Evolutionary conservation across 768 basidiomycete species (phyloP), one percentile per base, ranked within the genome.

Genomic region (Agrocybe praecox): DNA sequence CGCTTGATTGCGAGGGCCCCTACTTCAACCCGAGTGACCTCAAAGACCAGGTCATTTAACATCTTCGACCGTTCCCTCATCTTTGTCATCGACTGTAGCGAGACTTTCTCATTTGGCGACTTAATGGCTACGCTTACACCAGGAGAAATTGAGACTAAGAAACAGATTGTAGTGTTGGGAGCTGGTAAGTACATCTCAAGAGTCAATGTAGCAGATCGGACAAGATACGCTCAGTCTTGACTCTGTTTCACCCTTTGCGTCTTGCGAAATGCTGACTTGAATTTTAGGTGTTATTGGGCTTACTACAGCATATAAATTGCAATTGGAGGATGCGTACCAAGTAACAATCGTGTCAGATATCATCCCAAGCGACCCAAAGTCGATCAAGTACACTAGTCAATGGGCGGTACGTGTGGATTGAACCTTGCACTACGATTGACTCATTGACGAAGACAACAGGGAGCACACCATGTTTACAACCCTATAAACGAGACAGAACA

Each of bases 381-480:
- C 77, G n/a, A 86, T 88, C 66, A 78, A 79, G 52, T 94, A 90
- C 62, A 90, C 92, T 2, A 90, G 89, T 67, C 82, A 82, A 32
- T 93, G 92, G 92, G 92, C 92, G 34, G 92, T 90, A 60, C 60
- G 87, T 75, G 19, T 48, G 14, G 40, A 29, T 17, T 18, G 17
- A 22, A 21, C 9, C 17, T 29, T 18, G 14, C 32, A 18, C 23
- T 29, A 15, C 10, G 18, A 18, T 17, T 32, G 32, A n/a, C 26
- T 40, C 44, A 14, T 40, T 12, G 46, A 18, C 11, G 9, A 8
- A 5, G 24, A 55, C n/a, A 49, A 29, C 48, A 94, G 92, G 92
- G 91, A 33, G 92, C 89, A 9, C 89, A 93, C 59, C 88, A 92
- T 76, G 84, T 92, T 46, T 85, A 82, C 46, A 78, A 78, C 15